phyloP scores from a whole-genome alignment of 2,329 filamentous ascomycete species.

The Aspergillus sergii region DNA sequence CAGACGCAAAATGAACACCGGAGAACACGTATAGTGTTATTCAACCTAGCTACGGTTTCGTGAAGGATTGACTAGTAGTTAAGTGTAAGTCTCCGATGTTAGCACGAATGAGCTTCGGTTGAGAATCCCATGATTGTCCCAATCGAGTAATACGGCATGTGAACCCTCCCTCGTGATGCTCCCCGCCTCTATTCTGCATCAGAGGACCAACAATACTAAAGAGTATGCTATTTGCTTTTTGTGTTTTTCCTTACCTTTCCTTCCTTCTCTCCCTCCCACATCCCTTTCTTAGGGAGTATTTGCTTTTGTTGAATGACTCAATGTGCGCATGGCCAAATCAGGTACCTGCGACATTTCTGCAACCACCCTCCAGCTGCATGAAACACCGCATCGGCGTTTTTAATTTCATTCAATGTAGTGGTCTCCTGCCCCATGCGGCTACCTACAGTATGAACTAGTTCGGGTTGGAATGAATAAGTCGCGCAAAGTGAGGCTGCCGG shows the following conservation, averaged over 20 bases:
- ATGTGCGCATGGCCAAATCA: background rate
- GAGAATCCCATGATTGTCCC: background rate
- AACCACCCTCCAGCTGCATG: background rate
- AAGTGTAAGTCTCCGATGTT: background rate
- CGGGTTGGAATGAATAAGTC: background rate
- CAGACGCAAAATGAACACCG: background rate
- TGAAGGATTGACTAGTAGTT: background rate
- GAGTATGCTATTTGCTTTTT: background rate
- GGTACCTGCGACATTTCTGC: conserved; percentile 6
- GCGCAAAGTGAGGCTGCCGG: background rate
- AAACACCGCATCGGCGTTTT: background rate
- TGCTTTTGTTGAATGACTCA: background rate
- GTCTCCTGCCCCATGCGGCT: conserved; percentile 2
- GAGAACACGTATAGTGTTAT: background rate
- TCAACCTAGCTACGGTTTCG: background rate
- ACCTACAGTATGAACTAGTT: conserved; percentile 1
- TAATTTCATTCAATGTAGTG: background rate
- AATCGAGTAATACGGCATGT: conserved; percentile 1
- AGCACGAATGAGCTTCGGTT: background rate
- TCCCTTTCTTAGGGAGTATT: background rate
- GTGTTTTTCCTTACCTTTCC: background rate
- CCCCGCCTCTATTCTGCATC: background rate
- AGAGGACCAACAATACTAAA: background rate
- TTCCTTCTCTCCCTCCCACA: background rate
- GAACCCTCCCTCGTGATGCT: background rate